Base-by-base conservation (phyloP, 768 basidiomycete species). In the Filobasidium wieringae region DNA sequence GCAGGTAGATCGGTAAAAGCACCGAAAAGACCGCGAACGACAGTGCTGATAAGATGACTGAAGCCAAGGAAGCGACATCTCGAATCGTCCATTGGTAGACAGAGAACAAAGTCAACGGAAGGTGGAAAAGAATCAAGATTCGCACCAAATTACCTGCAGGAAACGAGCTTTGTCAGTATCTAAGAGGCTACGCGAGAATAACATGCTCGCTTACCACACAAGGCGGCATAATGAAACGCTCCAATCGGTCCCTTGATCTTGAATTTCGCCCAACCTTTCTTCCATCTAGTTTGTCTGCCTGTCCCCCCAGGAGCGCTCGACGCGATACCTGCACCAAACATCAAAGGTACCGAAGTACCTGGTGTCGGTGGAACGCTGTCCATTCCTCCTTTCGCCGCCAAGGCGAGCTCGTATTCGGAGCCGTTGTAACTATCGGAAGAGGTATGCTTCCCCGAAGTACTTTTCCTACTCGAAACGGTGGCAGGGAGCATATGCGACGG, bases 61-160 rank as follows among this genome's bases (percentile, higher is more conserved):
- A 83, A 4, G 80, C 75, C 26, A 80, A 66, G 1, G 82, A 79
- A 0, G 81, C 79, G 1, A 78, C 72, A 2, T 77, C 77, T 17
- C 80, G 78, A 31, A 83, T 73, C 11, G 82, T 81, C 79, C 91
- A 84, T 68, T 91, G 84, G 72, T 89, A 96, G 60, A 81, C 83
- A 2, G 90, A 87, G 74, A 93, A 93, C 52, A 89, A 81, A 33
- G 90, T 93, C 58, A 97, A 80, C 7, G 93, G 93, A 19, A 96
- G 81, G 74, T 99, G 93, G 76, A 99, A 97, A 32, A 92, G 77
- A 36, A 95, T 79, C 40, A 97, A 81, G 57, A 96, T 78, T 59
- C 93, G 86, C 58, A 92, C 84, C 59, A 96, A 82, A 73, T 95
- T 96, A 43, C 93, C 93, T 66, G 65, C 17, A 19, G 8, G 26